These are phyloP conservation scores for Fusarium anthophilum DNA, from an alignment of 2,329 filamentous ascomycete genomes.

Conservation along the genomic window DNA sequence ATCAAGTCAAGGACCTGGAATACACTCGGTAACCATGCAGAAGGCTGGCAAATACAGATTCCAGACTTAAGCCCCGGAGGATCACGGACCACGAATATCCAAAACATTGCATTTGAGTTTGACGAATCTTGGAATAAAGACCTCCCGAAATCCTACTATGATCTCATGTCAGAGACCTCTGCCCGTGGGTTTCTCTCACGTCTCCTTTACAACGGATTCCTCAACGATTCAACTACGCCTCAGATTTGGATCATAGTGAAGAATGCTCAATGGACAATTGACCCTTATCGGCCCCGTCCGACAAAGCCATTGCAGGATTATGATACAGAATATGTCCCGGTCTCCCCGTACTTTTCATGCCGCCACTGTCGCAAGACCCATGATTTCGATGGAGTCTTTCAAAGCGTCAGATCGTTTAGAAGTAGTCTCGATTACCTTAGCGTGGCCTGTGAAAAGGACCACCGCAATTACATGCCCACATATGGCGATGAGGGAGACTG, in stretches of 20 bases:
- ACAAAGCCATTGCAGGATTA: rapidly evolving
- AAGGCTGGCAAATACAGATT: rapidly evolving
- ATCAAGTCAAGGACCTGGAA: background rate
- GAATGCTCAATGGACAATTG: background rate
- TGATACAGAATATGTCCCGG: background rate
- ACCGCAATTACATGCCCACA: background rate
- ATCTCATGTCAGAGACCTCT: background rate
- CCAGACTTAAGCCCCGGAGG: background rate
- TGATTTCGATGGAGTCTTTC: background rate
- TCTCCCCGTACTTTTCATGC: rapidly evolving
- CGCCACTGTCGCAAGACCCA: background rate
- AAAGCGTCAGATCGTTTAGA: rapidly evolving
- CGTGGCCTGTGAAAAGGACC: background rate
- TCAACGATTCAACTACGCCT: too few relatives aligned
- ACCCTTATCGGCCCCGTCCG: rapidly evolving
- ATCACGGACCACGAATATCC: background rate
- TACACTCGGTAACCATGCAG: rapidly evolving
- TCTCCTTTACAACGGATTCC: background rate
- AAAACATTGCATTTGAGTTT: background rate
- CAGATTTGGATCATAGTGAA: background rate
- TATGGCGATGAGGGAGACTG: background rate
- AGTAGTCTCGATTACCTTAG: rapidly evolving
- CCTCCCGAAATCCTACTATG: background rate
- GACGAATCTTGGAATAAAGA: background rate
- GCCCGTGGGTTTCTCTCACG: background rate